Evolutionary conservation across 2,329 filamentous ascomycete species (phyloP).

Genomic region (Fusarium aywerte): DNA sequence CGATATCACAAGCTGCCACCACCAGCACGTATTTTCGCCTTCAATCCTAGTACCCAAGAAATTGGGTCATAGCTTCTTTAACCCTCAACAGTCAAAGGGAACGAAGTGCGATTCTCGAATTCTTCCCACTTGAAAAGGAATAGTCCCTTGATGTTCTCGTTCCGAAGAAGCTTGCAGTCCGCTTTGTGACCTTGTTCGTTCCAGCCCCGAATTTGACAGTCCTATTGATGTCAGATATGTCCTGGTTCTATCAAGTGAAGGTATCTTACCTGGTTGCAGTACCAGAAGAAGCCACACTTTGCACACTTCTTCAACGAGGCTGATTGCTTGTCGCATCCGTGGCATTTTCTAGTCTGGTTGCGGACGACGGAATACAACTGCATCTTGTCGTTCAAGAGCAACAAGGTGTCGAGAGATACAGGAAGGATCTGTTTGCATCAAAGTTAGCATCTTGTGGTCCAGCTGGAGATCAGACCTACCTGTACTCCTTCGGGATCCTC

Average conservation of each 20-base stretch:
- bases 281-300: slow-evolving; percentile 28
- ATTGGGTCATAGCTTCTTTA: neutral
- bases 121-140: slow-evolving; percentile 13
- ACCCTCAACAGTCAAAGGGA: neutral
- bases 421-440: slow-evolving; percentile 6
- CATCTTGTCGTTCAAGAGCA: slow-evolving; percentile 27
- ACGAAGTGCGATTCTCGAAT: neutral
- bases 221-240: neutral
- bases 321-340: slow-evolving; percentile 21
- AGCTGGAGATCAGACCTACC: neutral
- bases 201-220: slow-evolving; percentile 25
- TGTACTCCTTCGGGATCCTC: neutral
- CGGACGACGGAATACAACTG: neutral
- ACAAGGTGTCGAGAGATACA: neutral
- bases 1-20: too few relatives aligned
- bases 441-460: accelerated
- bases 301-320: slow-evolving; percentile 5
- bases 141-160: slow-evolving; percentile 8
- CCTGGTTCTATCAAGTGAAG: too few relatives aligned
- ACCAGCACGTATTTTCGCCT: too few relatives aligned
- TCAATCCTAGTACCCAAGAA: too few relatives aligned
- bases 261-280: slow-evolving; percentile 29
- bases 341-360: slow-evolving; percentile 15
- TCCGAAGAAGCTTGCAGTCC: slow-evolving; percentile 27
- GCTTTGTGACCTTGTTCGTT: slow-evolving; percentile 15